phyloP scores from a whole-genome alignment of 1,284 basidiomycete genomes.

The Coniferiporia sulphurascens region DNA sequence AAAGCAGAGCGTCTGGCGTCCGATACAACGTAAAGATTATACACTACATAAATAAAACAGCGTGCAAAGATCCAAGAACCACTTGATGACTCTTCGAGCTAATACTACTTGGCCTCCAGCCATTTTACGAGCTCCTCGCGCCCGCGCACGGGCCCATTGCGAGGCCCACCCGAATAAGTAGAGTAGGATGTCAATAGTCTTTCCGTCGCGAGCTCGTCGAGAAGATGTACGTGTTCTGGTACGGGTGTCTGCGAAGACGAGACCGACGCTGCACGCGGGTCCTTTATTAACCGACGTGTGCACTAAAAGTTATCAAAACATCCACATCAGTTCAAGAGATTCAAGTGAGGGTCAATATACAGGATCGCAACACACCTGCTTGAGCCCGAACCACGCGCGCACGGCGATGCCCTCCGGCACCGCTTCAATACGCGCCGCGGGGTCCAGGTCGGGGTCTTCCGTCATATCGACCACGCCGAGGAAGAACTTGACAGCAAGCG shows the following conservation, averaged over 20 bases:
- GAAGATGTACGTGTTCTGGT: slow-evolving; percentile 46
- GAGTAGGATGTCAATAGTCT: slow-evolving; percentile 53
- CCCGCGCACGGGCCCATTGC: slow-evolving; percentile 13
- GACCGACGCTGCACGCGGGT: slow-evolving; percentile 29
- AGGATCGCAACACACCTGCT: slow-evolving; percentile 53
- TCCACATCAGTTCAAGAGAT: background rate
- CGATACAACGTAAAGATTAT: too few species aligned
- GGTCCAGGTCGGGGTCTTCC: slow-evolving; percentile 47
- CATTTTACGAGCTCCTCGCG: slow-evolving; percentile 18
- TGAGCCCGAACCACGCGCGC: slow-evolving; percentile 84
- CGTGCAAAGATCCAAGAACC: too few species aligned
- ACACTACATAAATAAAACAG: too few species aligned
- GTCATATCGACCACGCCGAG: slow-evolving; percentile 82
- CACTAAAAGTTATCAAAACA: slow-evolving; percentile 37
- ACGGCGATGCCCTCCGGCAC: slow-evolving; percentile 55
- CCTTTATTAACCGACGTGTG: slow-evolving; percentile 46
- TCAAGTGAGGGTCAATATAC: background rate
- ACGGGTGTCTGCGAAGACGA: slow-evolving; percentile 54
- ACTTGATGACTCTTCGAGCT: background rate
- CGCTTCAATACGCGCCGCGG: slow-evolving; percentile 34
- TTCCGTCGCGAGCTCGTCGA: slow-evolving; percentile 73
- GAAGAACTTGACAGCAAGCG: slow-evolving; percentile 80
- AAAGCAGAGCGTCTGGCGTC: too few species aligned
- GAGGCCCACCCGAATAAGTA: slow-evolving; percentile 7
- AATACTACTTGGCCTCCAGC: slow-evolving; percentile 16